Evolutionary conservation across 2,329 filamentous ascomycete species (phyloP).

Genomic region (Fusarium udum): DNA sequence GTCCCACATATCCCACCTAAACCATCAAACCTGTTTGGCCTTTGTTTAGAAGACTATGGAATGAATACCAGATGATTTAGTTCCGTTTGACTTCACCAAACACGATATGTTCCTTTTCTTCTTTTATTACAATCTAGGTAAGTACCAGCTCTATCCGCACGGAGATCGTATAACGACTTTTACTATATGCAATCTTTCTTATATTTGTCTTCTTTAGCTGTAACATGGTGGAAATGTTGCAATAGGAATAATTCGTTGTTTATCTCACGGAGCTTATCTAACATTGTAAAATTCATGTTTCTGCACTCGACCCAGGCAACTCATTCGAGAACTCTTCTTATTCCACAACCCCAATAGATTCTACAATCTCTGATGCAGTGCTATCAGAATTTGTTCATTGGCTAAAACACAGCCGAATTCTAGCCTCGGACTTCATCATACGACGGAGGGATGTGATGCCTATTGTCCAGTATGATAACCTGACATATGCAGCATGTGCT

Average conservation of each 20-base stretch:
- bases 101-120: fast-evolving
- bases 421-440: fast-evolving
- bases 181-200: background rate
- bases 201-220: background rate
- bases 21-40: background rate
- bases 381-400: fast-evolving
- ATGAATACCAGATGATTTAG: fast-evolving
- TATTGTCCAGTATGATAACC: fast-evolving
- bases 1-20: background rate
- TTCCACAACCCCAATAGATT: background rate
- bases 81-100: fast-evolving
- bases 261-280: fast-evolving
- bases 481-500: background rate
- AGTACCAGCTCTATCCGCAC: fast-evolving
- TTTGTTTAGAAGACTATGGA: background rate
- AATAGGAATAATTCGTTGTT: fast-evolving
- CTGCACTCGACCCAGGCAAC: fast-evolving
- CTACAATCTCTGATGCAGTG: fast-evolving
- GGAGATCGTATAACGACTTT: background rate
- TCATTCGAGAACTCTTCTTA: background rate
- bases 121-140: fast-evolving
- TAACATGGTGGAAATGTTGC: fast-evolving
- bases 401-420: fast-evolving
- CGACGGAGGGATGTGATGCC: no score
- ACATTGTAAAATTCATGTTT: background rate